Base-by-base conservation (phyloP, 1,139 yeast species). In the Scheffersomyces illinoinensis region DNA sequence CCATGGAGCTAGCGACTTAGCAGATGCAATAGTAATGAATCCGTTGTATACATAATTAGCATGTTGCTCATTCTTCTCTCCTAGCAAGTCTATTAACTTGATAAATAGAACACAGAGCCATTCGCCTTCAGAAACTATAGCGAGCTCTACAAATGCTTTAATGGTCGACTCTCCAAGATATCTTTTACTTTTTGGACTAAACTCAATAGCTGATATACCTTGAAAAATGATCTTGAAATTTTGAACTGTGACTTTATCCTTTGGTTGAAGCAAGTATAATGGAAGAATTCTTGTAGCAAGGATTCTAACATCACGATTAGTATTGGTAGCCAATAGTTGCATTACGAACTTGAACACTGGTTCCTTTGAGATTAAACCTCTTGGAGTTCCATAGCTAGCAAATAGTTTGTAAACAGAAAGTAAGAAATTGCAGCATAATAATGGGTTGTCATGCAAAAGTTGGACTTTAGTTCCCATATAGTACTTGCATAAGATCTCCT, bases 91-190 rank as follows among this genome's bases (percentile, higher is more conserved):
- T 12, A 91, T 78, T 50, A 91, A 71, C 61, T 84, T 85, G 57
- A 87, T 79, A 49, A 90, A 74, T 18, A 89, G 75, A 1, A 84
- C 85, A 69, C 87, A 88, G 46, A 89, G 76, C 70, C 87, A 79
- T 57, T 88, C 91, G 1, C 91, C 93, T 19, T 81, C 79, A 7
- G 86, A 79, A 0, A 85, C 77, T 2, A 82, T 75, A 0, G 90
- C 88, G 51, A 90, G 65, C 57, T 86, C 89, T 1, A 88, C 85
- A 77, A 90, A 82, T 0, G 89, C 81, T 65, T 81, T 74, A 2
- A 89, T 78, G 0, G 88, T 82, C 0, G 92, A 83, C 67, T 91
- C 96, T 8, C 85, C 87, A 53, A 88, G 71, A 66, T 85, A 81
- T 5, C 62, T 64, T 14, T 67, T 63, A 23, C 59, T 57, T 18